Percentiles rank a stretch among this genome's conserved stretches.
These are phyloP conservation scores for Coniochaeta hoffmannii DNA, from an alignment of 2,329 filamentous ascomycete species.

Conservation along the genomic window DNA sequence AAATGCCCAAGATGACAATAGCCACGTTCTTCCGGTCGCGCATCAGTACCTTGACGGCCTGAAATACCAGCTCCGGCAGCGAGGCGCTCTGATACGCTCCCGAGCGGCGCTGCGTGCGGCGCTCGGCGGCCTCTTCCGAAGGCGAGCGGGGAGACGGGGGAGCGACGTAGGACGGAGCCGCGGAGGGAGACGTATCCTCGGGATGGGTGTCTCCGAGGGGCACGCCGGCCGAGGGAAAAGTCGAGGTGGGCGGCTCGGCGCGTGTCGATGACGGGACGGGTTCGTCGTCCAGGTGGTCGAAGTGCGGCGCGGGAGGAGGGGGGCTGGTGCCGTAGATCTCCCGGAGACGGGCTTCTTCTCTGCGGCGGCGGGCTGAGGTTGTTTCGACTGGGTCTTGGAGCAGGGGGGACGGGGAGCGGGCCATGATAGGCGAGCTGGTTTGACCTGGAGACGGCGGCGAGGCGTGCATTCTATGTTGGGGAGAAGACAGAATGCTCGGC, in stretches of 20 bases:
- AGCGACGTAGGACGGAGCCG: conserved; percentile 7
- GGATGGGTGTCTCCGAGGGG: conserved; percentile 1
- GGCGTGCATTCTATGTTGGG: conserved; percentile 9
- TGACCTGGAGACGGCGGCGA: conserved; percentile 11
- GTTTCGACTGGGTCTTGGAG: conserved; percentile 12
- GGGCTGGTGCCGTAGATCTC: conserved; percentile 41
- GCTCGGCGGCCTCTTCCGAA: conserved; percentile 5
- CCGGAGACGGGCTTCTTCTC: conserved; percentile 43
- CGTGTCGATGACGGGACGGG: neutral
- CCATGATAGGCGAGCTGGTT: conserved; percentile 7
- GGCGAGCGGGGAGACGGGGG: conserved; percentile 9
- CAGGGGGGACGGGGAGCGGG: conserved; percentile 6
- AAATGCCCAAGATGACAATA: conserved; percentile 45
- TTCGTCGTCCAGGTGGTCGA: conserved; percentile 4
- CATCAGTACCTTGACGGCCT: conserved; percentile 45
- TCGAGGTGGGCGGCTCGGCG: conserved; percentile 3
- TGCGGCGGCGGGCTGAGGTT: conserved; percentile 27
- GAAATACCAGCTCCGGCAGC: conserved; percentile 45
- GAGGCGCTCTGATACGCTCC: conserved; percentile 33
- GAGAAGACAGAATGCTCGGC: conserved; percentile 6
- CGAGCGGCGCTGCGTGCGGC: conserved; percentile 5
- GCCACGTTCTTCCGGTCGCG: conserved; percentile 52
- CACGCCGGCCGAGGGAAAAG: neutral
- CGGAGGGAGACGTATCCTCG: neutral
- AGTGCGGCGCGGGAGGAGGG: conserved; percentile 6